These are phyloP conservation scores for Salix dunnii DNA, from an alignment of 345 rosid genomes.

Conservation along the genomic window DNA sequence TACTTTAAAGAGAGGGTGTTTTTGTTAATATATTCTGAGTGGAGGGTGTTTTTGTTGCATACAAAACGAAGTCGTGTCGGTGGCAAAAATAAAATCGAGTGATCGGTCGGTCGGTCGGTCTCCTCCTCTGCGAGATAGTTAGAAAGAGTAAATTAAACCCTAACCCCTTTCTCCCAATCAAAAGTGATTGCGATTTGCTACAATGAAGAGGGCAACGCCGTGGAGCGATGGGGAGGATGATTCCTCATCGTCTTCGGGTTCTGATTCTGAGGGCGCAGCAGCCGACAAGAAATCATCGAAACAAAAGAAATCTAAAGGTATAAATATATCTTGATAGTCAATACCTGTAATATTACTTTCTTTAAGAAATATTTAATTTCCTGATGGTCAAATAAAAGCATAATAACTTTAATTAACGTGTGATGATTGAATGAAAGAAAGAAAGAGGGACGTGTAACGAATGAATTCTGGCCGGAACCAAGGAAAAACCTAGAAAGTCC, in stretches of 20 bases:
- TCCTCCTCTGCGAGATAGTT: too few relatives aligned
- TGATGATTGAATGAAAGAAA: too few relatives aligned
- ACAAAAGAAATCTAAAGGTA: conserved; percentile 25
- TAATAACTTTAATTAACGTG: neutral
- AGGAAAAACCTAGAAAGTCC: too few relatives aligned
- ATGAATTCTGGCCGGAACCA: too few relatives aligned
- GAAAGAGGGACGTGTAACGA: too few relatives aligned
- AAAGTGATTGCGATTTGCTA: too few relatives aligned
- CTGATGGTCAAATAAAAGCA: neutral
- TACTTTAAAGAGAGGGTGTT: neutral
- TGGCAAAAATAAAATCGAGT: neutral
- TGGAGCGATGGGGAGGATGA: conserved; percentile 45
- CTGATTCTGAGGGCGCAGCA: conserved; percentile 33
- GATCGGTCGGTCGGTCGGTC: too few relatives aligned
- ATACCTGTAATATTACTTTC: neutral
- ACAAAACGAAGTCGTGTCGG: neutral
- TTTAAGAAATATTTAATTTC: neutral
- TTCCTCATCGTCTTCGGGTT: conserved; percentile 39
- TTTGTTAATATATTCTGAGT: neutral
- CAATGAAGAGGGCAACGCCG: conserved; percentile 59
- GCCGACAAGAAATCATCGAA: conserved; percentile 18
- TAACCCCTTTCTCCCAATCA: too few relatives aligned
- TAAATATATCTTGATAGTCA: neutral
- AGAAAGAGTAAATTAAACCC: too few relatives aligned
- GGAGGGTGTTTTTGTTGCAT: neutral